These are phyloP conservation scores for Chrysanthemum makinoi DNA, from an alignment of 129 eudicot species.

Conservation along the genomic window DNA sequence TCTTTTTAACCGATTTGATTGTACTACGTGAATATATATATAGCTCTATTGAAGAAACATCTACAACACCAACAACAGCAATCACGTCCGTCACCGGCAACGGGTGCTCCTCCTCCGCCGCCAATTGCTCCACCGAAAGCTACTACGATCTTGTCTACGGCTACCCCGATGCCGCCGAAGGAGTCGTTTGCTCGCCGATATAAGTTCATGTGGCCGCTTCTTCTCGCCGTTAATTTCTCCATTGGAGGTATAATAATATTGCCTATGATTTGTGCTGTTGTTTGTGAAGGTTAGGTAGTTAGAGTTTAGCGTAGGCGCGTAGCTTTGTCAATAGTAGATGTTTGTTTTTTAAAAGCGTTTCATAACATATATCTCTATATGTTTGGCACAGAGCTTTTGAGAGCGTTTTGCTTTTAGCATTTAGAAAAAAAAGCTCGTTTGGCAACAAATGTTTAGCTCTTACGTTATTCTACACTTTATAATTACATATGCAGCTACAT, in stretches of 20 bases:
- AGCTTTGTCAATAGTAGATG: too few relatives aligned
- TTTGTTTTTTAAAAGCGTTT: too few relatives aligned
- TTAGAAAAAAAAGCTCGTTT: too few relatives aligned
- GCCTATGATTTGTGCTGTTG: not conserved
- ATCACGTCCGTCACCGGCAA: constrained; percentile 14
- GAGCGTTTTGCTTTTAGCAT: too few relatives aligned
- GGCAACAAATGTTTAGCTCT: too few relatives aligned
- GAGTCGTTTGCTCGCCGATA: constrained; percentile 64
- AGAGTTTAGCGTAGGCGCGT: too few relatives aligned
- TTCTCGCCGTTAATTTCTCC: constrained; percentile 62
- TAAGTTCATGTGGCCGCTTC: constrained; percentile 68
- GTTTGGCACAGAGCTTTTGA: too few relatives aligned
- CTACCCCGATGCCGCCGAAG: constrained; percentile 47
- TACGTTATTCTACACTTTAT: too few relatives aligned
- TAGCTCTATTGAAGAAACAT: constrained; percentile 60
- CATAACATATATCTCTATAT: too few relatives aligned
- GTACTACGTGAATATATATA: not conserved
- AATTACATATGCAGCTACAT: too few relatives aligned
- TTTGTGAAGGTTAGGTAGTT: too few relatives aligned
- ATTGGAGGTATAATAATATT: constrained; percentile 49
- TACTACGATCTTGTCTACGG: constrained; percentile 23
- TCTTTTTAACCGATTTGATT: constrained; percentile 3
- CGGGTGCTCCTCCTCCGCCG: constrained; percentile 14
- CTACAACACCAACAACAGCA: constrained; percentile 33
- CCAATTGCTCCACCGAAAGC: constrained; percentile 22